Conservation (phyloP, 768 basidiomycete species). For the Leccinum arenicola region DNA sequence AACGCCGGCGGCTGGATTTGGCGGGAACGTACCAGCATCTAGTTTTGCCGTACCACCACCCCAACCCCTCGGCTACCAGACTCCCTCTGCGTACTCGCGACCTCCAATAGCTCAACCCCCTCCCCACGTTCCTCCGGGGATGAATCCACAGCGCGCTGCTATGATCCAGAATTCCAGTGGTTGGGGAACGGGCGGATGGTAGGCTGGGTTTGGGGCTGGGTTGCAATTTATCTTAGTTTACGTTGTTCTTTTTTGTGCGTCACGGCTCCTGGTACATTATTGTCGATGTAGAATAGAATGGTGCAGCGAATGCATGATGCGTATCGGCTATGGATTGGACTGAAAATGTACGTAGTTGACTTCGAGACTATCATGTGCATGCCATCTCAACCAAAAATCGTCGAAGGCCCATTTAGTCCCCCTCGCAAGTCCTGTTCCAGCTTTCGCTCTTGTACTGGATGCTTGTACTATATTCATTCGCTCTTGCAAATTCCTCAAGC, state of each 20-base stretch:
- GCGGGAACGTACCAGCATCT: conserved; percentile 26
- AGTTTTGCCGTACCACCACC: conserved; percentile 32
- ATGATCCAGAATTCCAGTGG: conserved; percentile 53
- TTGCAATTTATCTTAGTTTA: conserved; percentile 16
- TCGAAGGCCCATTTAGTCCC: neutral
- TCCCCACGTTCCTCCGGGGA: conserved; percentile 49
- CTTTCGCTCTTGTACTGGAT: conserved; percentile 30
- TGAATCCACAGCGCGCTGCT: conserved; percentile 66
- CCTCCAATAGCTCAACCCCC: conserved; percentile 41
- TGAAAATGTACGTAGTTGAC: neutral
- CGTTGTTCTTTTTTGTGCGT: conserved; percentile 16
- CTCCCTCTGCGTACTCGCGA: conserved; percentile 37
- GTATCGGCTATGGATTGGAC: neutral
- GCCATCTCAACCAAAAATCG: neutral
- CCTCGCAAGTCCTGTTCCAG: conserved; percentile 39
- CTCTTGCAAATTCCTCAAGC: conserved; percentile 32
- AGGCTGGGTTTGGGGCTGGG: conserved; percentile 27
- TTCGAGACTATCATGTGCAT: neutral
- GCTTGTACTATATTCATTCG: conserved; percentile 26
- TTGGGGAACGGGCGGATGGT: conserved; percentile 36
- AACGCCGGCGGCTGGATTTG: conserved; percentile 33
- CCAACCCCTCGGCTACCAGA: conserved; percentile 42
- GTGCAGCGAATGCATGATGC: conserved; percentile 13
- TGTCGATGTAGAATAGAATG: conserved; percentile 28
- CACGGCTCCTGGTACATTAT: conserved; percentile 18